Percentiles rank a stretch among this genome's conserved stretches.
Conservation (phyloP, 1,284 basidiomycete genomes). For the Ustilago bromivora region DNA sequence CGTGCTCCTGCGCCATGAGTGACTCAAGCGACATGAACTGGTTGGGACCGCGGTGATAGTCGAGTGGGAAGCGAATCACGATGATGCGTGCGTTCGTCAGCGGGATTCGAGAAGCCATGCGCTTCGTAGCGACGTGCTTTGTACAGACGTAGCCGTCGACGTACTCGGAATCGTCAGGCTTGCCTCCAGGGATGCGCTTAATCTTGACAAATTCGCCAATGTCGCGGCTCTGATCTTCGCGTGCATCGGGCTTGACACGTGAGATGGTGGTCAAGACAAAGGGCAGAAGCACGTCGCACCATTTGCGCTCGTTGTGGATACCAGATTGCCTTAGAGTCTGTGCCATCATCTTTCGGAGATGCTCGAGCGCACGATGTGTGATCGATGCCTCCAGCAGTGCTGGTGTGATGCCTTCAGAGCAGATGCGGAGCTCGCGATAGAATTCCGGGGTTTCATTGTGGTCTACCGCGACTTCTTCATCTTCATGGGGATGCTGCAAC, state of each 20-base stretch:
- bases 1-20: conserved; percentile 91
- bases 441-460: conserved; percentile 34
- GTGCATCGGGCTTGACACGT: conserved; percentile 69
- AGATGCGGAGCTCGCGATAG: conserved; percentile 48
- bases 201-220: conserved; percentile 96
- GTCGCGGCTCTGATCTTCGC: conserved; percentile 84
- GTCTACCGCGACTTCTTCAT: conserved; percentile 18
- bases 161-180: conserved; percentile 91
- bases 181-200: conserved; percentile 96
- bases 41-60: conserved; percentile 88
- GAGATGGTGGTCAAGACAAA: conserved; percentile 61
- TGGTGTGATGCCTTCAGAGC: conserved; percentile 48
- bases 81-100: conserved; percentile 88
- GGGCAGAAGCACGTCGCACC: conserved; percentile 61
- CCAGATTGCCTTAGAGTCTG: conserved; percentile 57
- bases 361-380: conserved; percentile 42
- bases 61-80: conserved; percentile 94
- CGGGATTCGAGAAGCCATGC: conserved; percentile 72
- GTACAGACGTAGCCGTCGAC: conserved; percentile 97
- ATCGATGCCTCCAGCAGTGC: conserved; percentile 48
- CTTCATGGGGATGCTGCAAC: conserved; percentile 8
- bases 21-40: conserved; percentile 95
- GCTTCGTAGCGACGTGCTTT: conserved; percentile 96
- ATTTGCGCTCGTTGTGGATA: conserved; percentile 52
- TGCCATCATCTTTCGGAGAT: conserved; percentile 62